Base-by-base conservation (phyloP, 129 eudicot species). In the Tagetes patula region DNA sequence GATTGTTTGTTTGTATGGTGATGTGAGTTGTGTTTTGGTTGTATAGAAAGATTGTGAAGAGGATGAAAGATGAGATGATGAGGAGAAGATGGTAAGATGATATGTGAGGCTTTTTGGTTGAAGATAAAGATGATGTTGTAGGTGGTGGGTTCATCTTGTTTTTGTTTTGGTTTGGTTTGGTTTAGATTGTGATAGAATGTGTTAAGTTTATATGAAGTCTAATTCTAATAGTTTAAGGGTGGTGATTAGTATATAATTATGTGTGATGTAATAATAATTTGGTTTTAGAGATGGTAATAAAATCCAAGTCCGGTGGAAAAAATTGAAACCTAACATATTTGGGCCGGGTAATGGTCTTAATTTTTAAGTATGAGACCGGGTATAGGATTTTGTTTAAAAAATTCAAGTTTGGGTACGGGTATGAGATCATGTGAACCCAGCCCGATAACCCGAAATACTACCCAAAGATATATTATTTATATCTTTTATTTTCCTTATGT, bases 1-100 rank as follows among this genome's bases (percentile, higher is more conserved):
- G 65, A 54, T 4, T 58, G 74, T 46, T 39, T 5, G 78, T 20
- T 20, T 20, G 27, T 20, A 10, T 10, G 48, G 83, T 12, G 3
- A 85, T 58, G 85, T 86, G 86, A 43, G 80, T 45, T 81, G 87
- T 66, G 72, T 89, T 84, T 59, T 87, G 84, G 64, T 81, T 77
- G 79, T 87, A 89, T 8, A 85, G 80, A 47, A 92, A 59, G 64
- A 80, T 84, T 67, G 91, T 85, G 14, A 92, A 84, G 60, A 92
- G 36, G 62, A 89, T 77, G 84, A 89, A 84, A 36, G 84, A 80
- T 59, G 85, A 34, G 1, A 89, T 64, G 56, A 82, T 59, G 77
- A 87, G 79, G 77, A 87, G 79, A 72, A 92, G 65, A 71, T 77
- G 65, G 80, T 77, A 83, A 2, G 87, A 85, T 3, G 96, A 83